Conservation (phyloP, 2,329 filamentous ascomycete species). For the Fusarium irregulare region DNA sequence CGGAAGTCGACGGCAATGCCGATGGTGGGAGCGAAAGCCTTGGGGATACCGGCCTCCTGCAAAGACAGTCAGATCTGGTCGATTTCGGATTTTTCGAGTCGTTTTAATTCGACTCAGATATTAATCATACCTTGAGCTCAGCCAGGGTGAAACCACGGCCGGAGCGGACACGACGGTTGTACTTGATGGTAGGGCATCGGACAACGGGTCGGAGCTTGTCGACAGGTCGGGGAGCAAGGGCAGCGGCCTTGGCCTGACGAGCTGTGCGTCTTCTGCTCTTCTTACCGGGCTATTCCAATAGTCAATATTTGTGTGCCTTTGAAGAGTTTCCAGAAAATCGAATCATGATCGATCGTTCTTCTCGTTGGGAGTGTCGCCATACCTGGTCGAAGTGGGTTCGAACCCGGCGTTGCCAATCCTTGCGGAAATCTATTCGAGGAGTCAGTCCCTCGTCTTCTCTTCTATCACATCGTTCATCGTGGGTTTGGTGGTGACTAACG, state of each 20-base stretch:
- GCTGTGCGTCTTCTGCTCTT: constrained; percentile 93
- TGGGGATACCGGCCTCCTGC: constrained; percentile 94
- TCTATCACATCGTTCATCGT: constrained; percentile 44
- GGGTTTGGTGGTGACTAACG: constrained; percentile 67
- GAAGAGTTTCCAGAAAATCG: constrained; percentile 30
- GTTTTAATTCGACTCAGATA: background rate
- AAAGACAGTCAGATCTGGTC: constrained; percentile 49
- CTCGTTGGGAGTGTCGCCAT: constrained; percentile 55
- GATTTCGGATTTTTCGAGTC: background rate
- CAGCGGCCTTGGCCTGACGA: constrained; percentile 93
- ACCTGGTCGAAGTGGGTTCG: constrained; percentile 99
- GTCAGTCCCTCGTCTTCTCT: constrained; percentile 53
- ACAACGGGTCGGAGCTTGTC: constrained; percentile 97
- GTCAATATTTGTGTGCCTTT: constrained; percentile 51
- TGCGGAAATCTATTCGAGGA: constrained; percentile 83
- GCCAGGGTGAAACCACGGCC: constrained; percentile 97
- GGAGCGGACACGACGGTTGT: constrained; percentile 97
- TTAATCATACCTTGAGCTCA: constrained; percentile 89
- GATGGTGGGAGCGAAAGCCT: constrained; percentile 93
- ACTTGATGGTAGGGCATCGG: constrained; percentile 97
- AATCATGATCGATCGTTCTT: constrained; percentile 29
- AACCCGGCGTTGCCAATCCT: constrained; percentile 99
- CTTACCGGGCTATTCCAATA: constrained; percentile 80
- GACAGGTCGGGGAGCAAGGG: constrained; percentile 94
- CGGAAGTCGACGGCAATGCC: constrained; percentile 97